Percentiles rank a stretch among this genome's conserved stretches.
phyloP scores from a whole-genome alignment of 176 grass and related monocot species.

The Pontederia crassipes region DNA sequence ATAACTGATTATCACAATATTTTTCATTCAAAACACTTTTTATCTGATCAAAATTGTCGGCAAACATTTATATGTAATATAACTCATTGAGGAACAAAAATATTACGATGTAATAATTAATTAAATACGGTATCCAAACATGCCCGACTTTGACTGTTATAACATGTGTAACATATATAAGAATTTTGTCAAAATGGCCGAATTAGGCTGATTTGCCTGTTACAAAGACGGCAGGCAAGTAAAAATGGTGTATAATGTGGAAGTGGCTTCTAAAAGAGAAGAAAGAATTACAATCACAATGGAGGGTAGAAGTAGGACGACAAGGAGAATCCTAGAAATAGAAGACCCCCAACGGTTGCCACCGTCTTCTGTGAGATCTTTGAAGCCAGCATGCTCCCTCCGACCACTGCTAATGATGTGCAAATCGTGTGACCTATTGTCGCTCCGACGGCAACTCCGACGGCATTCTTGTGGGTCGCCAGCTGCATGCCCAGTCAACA shows the following conservation, averaged over 20 bases:
- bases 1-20: too few species aligned
- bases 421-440: slow-evolving; percentile 83
- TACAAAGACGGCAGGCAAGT: slow-evolving; percentile 1
- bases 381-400: slow-evolving; percentile 87
- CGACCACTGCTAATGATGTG: slow-evolving; percentile 80
- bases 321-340: slow-evolving; percentile 82
- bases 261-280: not conserved
- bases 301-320: slow-evolving; percentile 94
- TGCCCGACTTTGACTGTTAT: not conserved
- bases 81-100: not conserved
- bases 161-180: not conserved
- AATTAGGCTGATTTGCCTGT: not conserved
- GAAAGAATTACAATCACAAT: slow-evolving; percentile 42
- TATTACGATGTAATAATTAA: too few species aligned
- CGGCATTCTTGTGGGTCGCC: slow-evolving; percentile 87
- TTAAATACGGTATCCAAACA: too few species aligned
- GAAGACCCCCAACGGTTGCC: slow-evolving; percentile 71
- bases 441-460: slow-evolving; percentile 72
- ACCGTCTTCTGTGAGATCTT: slow-evolving; percentile 89
- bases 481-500: slow-evolving; percentile 27
- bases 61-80: not conserved
- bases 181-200: not conserved
- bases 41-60: not conserved
- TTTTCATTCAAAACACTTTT: not conserved
- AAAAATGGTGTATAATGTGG: not conserved